Percentiles rank a stretch among this genome's conserved stretches.
Conservation (phyloP, 441 rosid species). For the Corymbia calophylla region DNA sequence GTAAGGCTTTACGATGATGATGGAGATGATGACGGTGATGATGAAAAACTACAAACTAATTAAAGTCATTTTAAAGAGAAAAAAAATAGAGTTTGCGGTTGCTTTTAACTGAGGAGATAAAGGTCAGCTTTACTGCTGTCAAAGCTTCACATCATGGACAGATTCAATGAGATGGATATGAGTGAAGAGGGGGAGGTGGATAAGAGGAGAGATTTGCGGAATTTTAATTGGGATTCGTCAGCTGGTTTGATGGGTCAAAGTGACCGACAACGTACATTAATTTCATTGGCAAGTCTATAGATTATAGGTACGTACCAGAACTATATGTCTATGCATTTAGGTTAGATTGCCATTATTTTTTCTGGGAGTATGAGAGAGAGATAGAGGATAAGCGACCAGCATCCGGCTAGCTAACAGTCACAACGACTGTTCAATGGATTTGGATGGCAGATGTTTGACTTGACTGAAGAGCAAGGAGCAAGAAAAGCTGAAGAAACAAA, state of each 20-base stretch:
- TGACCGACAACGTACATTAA: neutral
- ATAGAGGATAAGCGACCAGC: neutral
- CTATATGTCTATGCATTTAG: neutral
- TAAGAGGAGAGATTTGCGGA: neutral
- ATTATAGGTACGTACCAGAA: neutral
- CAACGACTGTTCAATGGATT: neutral
- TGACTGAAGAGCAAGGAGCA: neutral
- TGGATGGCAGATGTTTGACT: neutral
- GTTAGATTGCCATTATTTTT: neutral
- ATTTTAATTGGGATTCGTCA: neutral
- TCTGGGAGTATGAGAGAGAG: neutral
- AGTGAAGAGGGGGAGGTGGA: neutral
- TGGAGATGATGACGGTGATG: neutral
- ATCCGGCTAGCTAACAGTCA: neutral
- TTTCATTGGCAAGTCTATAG: neutral
- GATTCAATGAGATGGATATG: neutral
- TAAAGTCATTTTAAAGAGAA: neutral
- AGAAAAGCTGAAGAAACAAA: neutral
- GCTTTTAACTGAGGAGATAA: neutral
- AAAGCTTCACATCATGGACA: neutral
- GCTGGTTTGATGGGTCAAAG: neutral
- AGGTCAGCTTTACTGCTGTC: neutral
- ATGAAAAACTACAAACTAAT: neutral
- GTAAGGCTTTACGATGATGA: neutral
- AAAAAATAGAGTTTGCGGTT: neutral